Base-by-base conservation (phyloP, 805 yeast species). In the Maudiozyma bulderi region DNA sequence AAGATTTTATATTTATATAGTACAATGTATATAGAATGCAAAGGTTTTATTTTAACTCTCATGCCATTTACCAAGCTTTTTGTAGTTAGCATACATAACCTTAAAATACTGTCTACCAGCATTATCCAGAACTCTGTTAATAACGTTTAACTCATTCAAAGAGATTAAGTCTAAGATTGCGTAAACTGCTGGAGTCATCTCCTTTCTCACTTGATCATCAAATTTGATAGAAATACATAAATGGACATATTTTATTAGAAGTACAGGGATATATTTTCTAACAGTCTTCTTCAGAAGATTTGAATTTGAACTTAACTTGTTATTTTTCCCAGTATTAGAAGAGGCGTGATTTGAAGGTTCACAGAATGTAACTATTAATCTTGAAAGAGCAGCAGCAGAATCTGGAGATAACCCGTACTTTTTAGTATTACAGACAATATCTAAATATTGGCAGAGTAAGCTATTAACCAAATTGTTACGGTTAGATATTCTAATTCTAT, bases 21-120 rank as follows among this genome's bases (percentile, higher is more conserved):
- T 20, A 20, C 26, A 20, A 20, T 20, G 26, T 20, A 20, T 20
- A 20, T 20, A 20, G 26, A 20, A 4, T 20, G 26, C 26, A 20
- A 20, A 8, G 20, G 8, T 35, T 35, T 9, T 6, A 6, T 15
- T 15, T 40, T 62, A 78, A 44, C 73, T 75, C 52, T 80, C 87
- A 50, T 69, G 78, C 96, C 96, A 90, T 64, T 84, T 86, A 45
- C 95, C 96, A 52, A 73, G 74, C 59, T 75, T 81, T 61, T 77
- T 79, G 68, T 87, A 91, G 53, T 84, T 86, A 7, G 78, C 77
- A 57, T 85, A 87, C 40, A 90, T 59, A 0, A 77, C 70, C 58
- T 75, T 81, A 71, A 81, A 84, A 56, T 82, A 79, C 1, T 80
- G 73, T 56, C 86, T 77, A 4, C 93, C 84, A 39, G 85, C 77